These are phyloP conservation scores for Nakaseomyces bracarensis DNA, from an alignment of 1,139 yeast genomes.

Conservation along the genomic window DNA sequence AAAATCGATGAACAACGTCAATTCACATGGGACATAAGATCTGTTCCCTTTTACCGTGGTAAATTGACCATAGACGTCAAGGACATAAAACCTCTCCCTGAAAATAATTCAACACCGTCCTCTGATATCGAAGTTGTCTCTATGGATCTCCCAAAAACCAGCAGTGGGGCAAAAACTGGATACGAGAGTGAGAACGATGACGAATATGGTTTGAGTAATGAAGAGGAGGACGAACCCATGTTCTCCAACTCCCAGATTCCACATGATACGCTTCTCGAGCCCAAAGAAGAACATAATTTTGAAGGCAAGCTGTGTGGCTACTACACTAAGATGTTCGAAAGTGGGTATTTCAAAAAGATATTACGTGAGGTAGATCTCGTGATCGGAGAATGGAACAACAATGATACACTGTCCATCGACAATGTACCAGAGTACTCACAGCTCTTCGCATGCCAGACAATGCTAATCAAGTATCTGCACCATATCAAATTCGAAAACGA, in stretches of 20 bases:
- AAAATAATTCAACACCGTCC: neutral
- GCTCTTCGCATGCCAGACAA: neutral
- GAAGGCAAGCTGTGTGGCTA: neutral
- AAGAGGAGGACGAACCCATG: neutral
- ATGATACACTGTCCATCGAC: neutral
- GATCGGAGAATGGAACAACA: neutral
- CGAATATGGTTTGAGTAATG: too few relatives aligned
- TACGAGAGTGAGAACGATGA: neutral
- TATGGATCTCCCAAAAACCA: neutral
- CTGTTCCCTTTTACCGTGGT: conserved; percentile 1
- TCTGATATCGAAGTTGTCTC: neutral
- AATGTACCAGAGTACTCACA: neutral
- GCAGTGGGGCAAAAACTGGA: neutral
- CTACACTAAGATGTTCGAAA: neutral
- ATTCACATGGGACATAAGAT: neutral
- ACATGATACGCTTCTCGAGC: neutral
- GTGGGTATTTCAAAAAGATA: conserved; percentile 2
- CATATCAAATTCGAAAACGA: neutral
- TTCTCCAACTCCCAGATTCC: neutral
- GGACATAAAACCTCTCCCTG: neutral
- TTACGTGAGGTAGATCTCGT: neutral
- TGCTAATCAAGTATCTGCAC: neutral
- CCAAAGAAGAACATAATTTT: neutral
- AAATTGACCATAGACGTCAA: neutral
- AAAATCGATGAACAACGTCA: neutral